Evolutionary conservation across 1,284 basidiomycete genomes (phyloP).

Genomic region (Malassezia psittaci): DNA sequence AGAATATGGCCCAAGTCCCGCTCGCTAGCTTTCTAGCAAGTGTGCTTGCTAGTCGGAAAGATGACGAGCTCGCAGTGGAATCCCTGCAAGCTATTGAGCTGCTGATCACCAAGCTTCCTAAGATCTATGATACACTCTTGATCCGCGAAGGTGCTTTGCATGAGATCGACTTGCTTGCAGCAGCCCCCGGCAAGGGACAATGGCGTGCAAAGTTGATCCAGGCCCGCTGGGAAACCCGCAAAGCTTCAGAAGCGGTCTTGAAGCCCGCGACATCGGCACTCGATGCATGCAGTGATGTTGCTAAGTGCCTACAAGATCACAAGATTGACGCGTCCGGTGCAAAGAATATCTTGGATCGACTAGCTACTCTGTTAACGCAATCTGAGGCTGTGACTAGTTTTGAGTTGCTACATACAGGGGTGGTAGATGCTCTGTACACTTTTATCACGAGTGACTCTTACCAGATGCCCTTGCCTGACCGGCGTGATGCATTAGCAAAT

Average conservation of each 20-base stretch:
- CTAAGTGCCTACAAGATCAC: conserved; percentile 48
- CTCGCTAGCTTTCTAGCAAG: conserved; percentile 41
- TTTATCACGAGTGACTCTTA: conserved; percentile 58
- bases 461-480: conserved; percentile 19
- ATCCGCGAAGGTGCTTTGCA: conserved; percentile 41
- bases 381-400: conserved; percentile 76
- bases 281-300: conserved; percentile 42
- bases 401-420: conserved; percentile 82
- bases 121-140: conserved; percentile 32
- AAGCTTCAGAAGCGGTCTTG: not conserved
- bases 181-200: conserved; percentile 18
- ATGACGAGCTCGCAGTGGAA: conserved; percentile 24
- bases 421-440: conserved; percentile 73
- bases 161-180: conserved; percentile 43
- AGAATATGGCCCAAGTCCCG: conserved; percentile 34
- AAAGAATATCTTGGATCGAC: conserved; percentile 57
- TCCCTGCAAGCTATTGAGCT: conserved; percentile 47
- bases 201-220: conserved; percentile 31
- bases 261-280: not conserved
- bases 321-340: not conserved
- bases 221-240: conserved; percentile 30
- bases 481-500: conserved; percentile 24
- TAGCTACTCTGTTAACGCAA: conserved; percentile 69
- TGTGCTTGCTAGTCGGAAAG: conserved; percentile 37
- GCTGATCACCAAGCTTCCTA: conserved; percentile 33